phyloP scores from a whole-genome alignment of 106 monocot species.

The Vanilla planifolia region DNA sequence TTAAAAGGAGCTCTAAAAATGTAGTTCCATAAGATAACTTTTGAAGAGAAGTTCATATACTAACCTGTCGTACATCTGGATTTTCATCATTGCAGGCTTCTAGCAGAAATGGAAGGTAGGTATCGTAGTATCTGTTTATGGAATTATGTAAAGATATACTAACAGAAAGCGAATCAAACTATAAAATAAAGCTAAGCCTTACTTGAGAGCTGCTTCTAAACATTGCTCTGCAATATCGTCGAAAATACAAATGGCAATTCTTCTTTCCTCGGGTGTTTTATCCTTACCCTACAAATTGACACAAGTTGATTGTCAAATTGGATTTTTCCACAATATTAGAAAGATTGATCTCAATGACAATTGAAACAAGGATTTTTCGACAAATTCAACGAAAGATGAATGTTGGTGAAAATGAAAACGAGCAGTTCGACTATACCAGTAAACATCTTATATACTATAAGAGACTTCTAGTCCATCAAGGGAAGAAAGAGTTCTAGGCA shows the following conservation, averaged over 20 bases:
- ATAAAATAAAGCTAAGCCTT: slow-evolving; percentile 6
- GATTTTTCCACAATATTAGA: too few species aligned
- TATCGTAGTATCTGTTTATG: slow-evolving; percentile 72
- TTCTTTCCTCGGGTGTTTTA: slow-evolving; percentile 87
- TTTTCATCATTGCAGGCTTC: slow-evolving; percentile 92
- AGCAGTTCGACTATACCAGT: too few species aligned
- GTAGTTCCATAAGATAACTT: not conserved
- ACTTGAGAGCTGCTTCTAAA: slow-evolving; percentile 84
- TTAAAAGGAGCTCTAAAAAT: not conserved
- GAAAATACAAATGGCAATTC: slow-evolving; percentile 98
- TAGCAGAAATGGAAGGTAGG: slow-evolving; percentile 81
- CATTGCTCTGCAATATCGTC: slow-evolving; percentile 98
- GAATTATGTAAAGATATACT: slow-evolving; percentile 5
- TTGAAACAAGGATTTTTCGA: too few species aligned
- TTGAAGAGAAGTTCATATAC: not conserved
- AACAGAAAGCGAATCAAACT: not conserved
- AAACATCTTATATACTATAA: too few species aligned
- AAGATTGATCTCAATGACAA: too few species aligned
- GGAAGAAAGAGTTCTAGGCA: too few species aligned
- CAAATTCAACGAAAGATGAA: too few species aligned
- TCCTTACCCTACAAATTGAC: slow-evolving; percentile 63
- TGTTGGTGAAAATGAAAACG: too few species aligned
- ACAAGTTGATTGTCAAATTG: not conserved
- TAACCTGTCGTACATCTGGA: slow-evolving; percentile 88
- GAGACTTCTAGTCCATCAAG: too few species aligned